Evolutionary conservation across 306 rosid genomes (phyloP).

Genomic region (Spatholobus suberectus): DNA sequence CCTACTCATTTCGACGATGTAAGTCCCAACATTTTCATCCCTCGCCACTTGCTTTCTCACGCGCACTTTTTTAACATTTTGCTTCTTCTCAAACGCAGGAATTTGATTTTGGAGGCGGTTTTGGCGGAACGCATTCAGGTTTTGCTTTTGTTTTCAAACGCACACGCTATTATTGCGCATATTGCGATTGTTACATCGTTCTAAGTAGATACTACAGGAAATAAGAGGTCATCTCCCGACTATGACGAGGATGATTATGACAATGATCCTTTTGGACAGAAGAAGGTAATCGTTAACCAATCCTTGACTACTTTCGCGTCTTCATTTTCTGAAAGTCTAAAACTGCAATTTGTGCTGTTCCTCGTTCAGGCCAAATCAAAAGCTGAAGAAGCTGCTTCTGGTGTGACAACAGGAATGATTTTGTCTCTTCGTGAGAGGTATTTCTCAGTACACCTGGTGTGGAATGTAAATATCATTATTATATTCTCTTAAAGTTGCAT

Average conservation of each 20-base stretch:
- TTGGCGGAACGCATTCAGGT: conserved; percentile 73
- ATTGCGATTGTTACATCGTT: conserved; percentile 5
- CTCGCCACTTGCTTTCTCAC: not conserved
- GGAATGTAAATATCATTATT: not conserved
- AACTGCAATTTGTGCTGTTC: conserved; percentile 9
- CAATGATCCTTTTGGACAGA: conserved; percentile 58
- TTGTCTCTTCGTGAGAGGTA: conserved; percentile 96
- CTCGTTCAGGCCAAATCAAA: conserved; percentile 58
- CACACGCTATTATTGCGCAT: not conserved
- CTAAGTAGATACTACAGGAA: conserved; percentile 38
- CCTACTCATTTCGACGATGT: conserved; percentile 55
- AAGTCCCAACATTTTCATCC: not conserved
- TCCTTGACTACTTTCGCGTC: not conserved
- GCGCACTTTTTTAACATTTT: conserved; percentile 5
- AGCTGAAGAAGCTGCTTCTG: conserved; percentile 88
- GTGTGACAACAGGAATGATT: conserved; percentile 91
- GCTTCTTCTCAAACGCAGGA: conserved; percentile 54
- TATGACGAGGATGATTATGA: conserved; percentile 65
- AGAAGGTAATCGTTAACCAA: conserved; percentile 55
- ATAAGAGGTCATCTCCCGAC: conserved; percentile 76
- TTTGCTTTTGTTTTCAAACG: not conserved
- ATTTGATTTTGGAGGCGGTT: conserved; percentile 83
- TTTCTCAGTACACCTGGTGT: not conserved
- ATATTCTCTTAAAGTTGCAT: not conserved
- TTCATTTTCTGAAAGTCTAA: not conserved